Conservation (phyloP, 2,329 filamentous ascomycete species). For the Sporothrix brasiliensis region DNA sequence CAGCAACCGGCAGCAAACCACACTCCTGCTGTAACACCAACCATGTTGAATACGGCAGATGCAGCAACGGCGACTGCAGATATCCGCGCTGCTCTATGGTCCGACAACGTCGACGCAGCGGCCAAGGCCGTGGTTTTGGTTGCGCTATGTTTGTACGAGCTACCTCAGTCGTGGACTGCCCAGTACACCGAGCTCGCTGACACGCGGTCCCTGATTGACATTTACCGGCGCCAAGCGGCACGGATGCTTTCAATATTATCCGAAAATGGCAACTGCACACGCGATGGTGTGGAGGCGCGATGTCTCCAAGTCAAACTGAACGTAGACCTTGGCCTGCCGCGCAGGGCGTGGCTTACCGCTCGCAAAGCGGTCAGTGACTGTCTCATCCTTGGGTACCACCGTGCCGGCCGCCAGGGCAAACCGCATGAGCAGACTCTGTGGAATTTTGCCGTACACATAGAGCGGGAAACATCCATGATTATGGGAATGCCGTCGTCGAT, state of each 20-base stretch:
- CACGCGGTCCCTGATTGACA: conserved; percentile 49
- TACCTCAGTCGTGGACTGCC: conserved; percentile 39
- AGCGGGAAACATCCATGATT: conserved; percentile 56
- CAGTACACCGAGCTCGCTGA: conserved; percentile 43
- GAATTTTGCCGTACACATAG: conserved; percentile 47
- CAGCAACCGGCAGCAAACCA: not conserved
- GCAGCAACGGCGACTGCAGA: not conserved
- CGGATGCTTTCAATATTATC: conserved; percentile 54
- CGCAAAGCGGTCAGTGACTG: conserved; percentile 56
- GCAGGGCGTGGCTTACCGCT: conserved; percentile 56
- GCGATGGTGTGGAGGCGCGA: conserved; percentile 58
- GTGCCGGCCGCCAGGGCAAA: conserved; percentile 40
- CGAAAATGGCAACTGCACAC: conserved; percentile 50
- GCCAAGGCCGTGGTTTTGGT: conserved; percentile 4
- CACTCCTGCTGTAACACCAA: not conserved
- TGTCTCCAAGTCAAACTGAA: conserved; percentile 56
- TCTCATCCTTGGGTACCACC: conserved; percentile 55
- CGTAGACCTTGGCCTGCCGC: conserved; percentile 58
- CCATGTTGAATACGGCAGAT: not conserved
- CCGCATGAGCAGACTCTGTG: conserved; percentile 45
- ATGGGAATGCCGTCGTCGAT: conserved; percentile 55
- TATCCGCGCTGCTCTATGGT: conserved; percentile 1
- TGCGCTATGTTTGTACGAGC: conserved; percentile 8
- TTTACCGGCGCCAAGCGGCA: conserved; percentile 50
- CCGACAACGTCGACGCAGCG: not conserved